Base-by-base conservation (phyloP, 768 basidiomycete species). In the Xerocomellus intermedius region DNA sequence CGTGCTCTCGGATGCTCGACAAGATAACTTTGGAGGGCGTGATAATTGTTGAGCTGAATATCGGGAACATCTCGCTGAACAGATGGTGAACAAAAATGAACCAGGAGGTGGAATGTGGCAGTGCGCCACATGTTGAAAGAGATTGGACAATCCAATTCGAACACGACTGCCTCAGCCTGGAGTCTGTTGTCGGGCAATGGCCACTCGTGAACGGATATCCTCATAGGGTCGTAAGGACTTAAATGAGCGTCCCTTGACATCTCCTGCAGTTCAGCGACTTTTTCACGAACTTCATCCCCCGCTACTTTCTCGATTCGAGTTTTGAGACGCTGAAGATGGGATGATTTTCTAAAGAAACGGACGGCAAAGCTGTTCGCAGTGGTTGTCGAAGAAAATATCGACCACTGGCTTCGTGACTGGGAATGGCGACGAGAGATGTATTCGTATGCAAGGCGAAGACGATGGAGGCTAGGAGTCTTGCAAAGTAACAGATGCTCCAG, bases 171-270 rank as follows among this genome's bases (percentile, higher is more conserved):
- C 48, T 72, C 64, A 0, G 69, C 68, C 8, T 47, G 24, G 5
- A 61, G 9, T 28, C 30, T 30, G 30, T 30, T 10, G 2, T 10
- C 7, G 17, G 22, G 77, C 35, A 82, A 57, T 0, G 80, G 81
- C 79, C 78, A 78, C 51, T 82, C 81, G 37, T 77, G 67, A 5
- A 76, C 60, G 1, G 22, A 1, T 26, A 81, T 80, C 0, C 61
- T 28, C 8, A 28, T 28, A 28, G 28, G 28, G 28, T 28, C 28
- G 28, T 28, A 28, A 28, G 28, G 28, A 28, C 28, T 28, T 28
- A 28, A 28, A 28, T 28, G 28, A 8, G 28, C 28, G 28, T 28
- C 8, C 28, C 8, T 28, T 28, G 28, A 28, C 28, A 28, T 28
- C 42, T 65, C 14, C n/a, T 37, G 19, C 14, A 77, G 69, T 49